A percentile compares a stretch with the other conserved stretches of the same genome.
Evolutionary conservation across 1,284 basidiomycete genomes (phyloP).

Genomic region (Microbotryum violaceum): DNA sequence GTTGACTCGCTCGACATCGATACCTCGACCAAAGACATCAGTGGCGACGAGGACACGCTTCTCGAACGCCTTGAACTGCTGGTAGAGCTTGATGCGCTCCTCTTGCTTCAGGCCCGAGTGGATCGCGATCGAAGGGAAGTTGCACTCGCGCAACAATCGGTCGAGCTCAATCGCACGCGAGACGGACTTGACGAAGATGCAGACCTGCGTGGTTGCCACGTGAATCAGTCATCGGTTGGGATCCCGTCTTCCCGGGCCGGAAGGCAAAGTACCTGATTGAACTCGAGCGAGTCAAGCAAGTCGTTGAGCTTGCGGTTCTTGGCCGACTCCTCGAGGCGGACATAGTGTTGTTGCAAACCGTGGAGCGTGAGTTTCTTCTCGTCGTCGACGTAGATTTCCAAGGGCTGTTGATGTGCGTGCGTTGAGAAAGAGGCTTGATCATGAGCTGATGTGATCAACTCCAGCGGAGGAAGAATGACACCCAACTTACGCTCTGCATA

Average conservation of each 20-base stretch:
- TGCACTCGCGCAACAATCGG: conserved; percentile 91
- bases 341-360: conserved; percentile 97
- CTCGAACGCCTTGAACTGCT: conserved; percentile 98
- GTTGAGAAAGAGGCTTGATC: not conserved
- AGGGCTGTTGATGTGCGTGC: conserved; percentile 54
- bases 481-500: conserved; percentile 83
- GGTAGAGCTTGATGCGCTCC: conserved; percentile 95
- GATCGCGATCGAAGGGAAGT: conserved; percentile 96
- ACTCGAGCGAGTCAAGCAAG: conserved; percentile 89
- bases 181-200: conserved; percentile 98
- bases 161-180: conserved; percentile 93
- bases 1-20: conserved; percentile 95
- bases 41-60: conserved; percentile 90
- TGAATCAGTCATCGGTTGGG: not conserved
- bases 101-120: conserved; percentile 91
- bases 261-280: conserved; percentile 73
- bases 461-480: not conserved
- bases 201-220: conserved; percentile 56
- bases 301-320: conserved; percentile 99
- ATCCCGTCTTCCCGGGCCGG: not conserved
- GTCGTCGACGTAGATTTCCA: conserved; percentile 99
- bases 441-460: not conserved
- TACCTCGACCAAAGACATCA: conserved; percentile 94
- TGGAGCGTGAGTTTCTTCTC: conserved; percentile 98
- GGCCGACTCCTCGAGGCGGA: conserved; percentile 85